Base-by-base conservation (phyloP, 176 grass and related monocot genomes). In the Carex cristatella region DNA sequence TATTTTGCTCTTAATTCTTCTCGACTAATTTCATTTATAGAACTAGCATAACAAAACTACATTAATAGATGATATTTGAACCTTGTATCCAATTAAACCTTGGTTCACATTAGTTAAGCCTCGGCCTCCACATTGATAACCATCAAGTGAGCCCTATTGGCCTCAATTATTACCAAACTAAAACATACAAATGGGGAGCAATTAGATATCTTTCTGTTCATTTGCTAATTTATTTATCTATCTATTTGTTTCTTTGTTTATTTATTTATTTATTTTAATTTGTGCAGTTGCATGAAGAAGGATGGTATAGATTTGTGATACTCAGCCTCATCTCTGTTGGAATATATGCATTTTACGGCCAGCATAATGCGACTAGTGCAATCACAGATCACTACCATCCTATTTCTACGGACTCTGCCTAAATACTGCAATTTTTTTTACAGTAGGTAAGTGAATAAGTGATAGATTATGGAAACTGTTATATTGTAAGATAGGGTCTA, bases 251-350 rank as follows among this genome's bases (percentile, higher is more conserved):
- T 48, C 4, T 18, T 16, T n/a, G 18, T 76, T 76, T 55, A 6
- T 18, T 32, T 78, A 4, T 53, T 69, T 40, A n/a, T 40, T 63
- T 72, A 2, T 23, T 75, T 4, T 85, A 83, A 27, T 78, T 57
- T 79, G 81, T 66, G 85, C 91, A 99, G 97, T 89, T 99, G 60
- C 97, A 99, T 82, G 97, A 92, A 90, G 97, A 99, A 89, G 97
- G 90, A 9, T 99, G 97, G 90, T 91, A 89, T 31, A 99, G 93
- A 92, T 99, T 99, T 76, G 71, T 92, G 74, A 91, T 99, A 30
- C 88, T 99, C 61, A 96, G 91, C 64, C 61, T 99, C 12, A 18
- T 94, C 11, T 83, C 91, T 0, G 81, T 90, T 53, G 93, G 85
- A 38, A 11, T 95, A 15, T 99, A 96, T 82, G 97, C 97, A 1